Conservation (phyloP, 495 filamentous ascomycete genomes). For the Hypoxylon lenormandii region DNA sequence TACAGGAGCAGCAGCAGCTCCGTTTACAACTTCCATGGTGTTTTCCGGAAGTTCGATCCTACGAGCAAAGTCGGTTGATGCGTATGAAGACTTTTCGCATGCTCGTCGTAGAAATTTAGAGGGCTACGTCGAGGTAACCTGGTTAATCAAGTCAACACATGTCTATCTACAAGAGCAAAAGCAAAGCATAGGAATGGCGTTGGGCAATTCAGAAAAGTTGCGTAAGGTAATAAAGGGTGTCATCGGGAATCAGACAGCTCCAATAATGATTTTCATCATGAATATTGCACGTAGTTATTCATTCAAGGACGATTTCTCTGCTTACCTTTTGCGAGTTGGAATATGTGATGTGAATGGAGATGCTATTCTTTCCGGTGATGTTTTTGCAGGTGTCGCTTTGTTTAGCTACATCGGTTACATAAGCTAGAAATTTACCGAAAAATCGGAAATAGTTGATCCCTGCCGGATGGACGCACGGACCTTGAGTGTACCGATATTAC, state of each 20-base stretch:
- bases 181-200: neutral
- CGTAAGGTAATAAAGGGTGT: conserved; percentile 63
- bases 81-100: conserved; percentile 17
- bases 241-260: conserved; percentile 92
- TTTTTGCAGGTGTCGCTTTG: too few relatives aligned
- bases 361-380: too few relatives aligned
- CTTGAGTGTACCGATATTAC: neutral
- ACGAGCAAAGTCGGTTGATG: conserved; percentile 22
- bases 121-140: neutral
- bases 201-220: conserved; percentile 62
- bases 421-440: too few relatives aligned
- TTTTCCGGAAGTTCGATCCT: conserved; percentile 21
- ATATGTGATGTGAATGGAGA: too few relatives aligned
- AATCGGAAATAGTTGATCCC: too few relatives aligned
- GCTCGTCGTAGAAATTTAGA: conserved; percentile 11
- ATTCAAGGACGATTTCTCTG: neutral
- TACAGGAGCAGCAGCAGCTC: conserved; percentile 37
- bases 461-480: too few relatives aligned
- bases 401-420: too few relatives aligned
- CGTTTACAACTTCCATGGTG: conserved; percentile 55
- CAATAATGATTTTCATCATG: conserved; percentile 79
- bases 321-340: conserved; percentile 18
- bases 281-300: conserved; percentile 5
- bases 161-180: neutral
- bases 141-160: conserved; percentile 10